phyloP scores from a whole-genome alignment of 208 protist genomes.

The Phytomonas sp. region DNA sequence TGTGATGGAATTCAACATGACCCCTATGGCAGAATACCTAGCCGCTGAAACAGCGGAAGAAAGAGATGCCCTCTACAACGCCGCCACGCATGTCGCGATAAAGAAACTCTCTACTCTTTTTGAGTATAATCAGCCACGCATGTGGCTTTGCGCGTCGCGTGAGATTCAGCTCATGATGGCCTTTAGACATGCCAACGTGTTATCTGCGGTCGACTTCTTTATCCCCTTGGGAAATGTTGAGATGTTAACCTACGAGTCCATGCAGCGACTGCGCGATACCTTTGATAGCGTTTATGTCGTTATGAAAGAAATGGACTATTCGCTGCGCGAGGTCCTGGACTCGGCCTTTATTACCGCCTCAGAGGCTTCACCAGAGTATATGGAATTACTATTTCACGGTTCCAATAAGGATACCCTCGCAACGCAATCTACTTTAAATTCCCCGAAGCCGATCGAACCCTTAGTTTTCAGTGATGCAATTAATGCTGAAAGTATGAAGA shows the following conservation, averaged over 20 bases:
- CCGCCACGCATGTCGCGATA: constrained; percentile 54
- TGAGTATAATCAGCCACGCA: constrained; percentile 63
- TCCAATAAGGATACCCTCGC: not conserved
- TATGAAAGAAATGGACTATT: constrained; percentile 87
- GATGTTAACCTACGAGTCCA: constrained; percentile 57
- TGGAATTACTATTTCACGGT: not conserved
- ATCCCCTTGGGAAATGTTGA: constrained; percentile 73
- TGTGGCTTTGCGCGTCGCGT: constrained; percentile 80
- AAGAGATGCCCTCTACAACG: constrained; percentile 44
- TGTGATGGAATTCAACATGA: constrained; percentile 38
- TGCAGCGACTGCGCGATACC: constrained; percentile 31
- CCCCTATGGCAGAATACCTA: constrained; percentile 40
- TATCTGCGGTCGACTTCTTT: constrained; percentile 70
- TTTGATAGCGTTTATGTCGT: constrained; percentile 84
- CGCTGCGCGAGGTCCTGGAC: constrained; percentile 77
- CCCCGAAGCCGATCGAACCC: not conserved
- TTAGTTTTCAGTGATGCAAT: not conserved
- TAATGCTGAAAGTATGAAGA: not conserved
- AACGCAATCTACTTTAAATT: not conserved
- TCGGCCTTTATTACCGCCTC: constrained; percentile 23
- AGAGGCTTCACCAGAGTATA: constrained; percentile 20
- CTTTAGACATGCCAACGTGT: constrained; percentile 78
- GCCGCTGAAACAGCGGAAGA: constrained; percentile 29
- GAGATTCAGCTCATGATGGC: constrained; percentile 82
- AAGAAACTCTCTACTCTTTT: constrained; percentile 78